Percentiles rank a stretch among this genome's conserved stretches.
These are phyloP conservation scores for Lumnitzera littorea DNA, from an alignment of 345 rosid species.

Conservation along the genomic window DNA sequence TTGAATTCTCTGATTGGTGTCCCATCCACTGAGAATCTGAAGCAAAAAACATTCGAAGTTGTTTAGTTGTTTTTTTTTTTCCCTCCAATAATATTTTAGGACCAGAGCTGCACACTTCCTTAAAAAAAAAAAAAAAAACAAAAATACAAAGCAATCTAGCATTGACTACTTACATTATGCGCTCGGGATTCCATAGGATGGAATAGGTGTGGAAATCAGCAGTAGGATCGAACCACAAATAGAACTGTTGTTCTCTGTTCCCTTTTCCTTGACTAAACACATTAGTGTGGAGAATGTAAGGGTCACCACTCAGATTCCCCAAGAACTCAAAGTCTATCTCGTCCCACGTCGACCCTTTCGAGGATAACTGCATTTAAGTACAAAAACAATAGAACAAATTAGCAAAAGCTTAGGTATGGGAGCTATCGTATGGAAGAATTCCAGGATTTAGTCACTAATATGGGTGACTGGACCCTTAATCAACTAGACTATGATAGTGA, in stretches of 20 bases:
- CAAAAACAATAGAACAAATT: not conserved
- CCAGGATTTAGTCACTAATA: too few species aligned
- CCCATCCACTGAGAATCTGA: slow-evolving; percentile 44
- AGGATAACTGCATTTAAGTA: slow-evolving; percentile 30
- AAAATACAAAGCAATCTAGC: too few species aligned
- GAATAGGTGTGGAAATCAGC: slow-evolving; percentile 54
- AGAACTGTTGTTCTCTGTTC: slow-evolving; percentile 57
- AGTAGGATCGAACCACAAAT: slow-evolving; percentile 60
- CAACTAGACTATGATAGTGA: too few species aligned
- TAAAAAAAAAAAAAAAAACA: too few species aligned
- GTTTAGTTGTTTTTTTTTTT: too few species aligned
- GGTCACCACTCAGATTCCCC: slow-evolving; percentile 59
- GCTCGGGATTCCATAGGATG: slow-evolving; percentile 52
- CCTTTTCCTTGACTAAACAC: slow-evolving; percentile 53
- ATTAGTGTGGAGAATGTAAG: slow-evolving; percentile 59
- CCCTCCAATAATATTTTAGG: too few species aligned
- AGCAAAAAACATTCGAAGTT: too few species aligned
- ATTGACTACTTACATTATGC: slow-evolving; percentile 27
- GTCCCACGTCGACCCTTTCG: slow-evolving; percentile 63
- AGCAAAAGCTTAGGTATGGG: too few species aligned
- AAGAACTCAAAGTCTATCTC: slow-evolving; percentile 61
- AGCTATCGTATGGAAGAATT: not conserved
- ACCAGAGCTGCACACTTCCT: too few species aligned
- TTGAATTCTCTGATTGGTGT: slow-evolving; percentile 59
- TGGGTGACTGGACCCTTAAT: too few species aligned